Evolutionary conservation across 2,329 filamentous ascomycete species (phyloP), one percentile per base, ranked within the genome.

Genomic region (Colletotrichum filicis): DNA sequence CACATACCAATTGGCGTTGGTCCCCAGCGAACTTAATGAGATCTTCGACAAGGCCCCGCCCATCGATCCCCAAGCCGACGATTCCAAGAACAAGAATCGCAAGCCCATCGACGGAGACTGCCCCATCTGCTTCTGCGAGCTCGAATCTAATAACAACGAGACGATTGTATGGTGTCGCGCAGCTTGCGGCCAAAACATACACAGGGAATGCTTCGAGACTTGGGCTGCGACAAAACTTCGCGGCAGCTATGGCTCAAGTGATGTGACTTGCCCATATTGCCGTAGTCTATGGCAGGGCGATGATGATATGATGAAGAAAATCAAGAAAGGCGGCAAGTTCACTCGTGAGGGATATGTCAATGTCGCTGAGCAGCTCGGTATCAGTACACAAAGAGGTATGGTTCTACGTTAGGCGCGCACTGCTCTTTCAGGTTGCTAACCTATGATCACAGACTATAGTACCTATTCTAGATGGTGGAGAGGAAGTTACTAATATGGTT

Each of bases 1-100:
- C 4, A 85, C 89, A 8, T 93, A 92, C 76, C 91, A 93, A 78
- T 84, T 90, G 6, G 91, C 90, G 0, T 86, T 93, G 30, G 82
- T 91, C 8, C 84, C 85, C 58, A 84, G 83, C 2, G 92, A 93
- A 79, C 84, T 93, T n/a, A 82, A 82, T 30, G 84, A 89, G 32
- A 88, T 93, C 75, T 90, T 93, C 76, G 82, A 79, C 24, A 79
- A 82, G 1, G 89, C 90, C 0, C 88, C 90, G 4, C 83, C 87
- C 2, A 85, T 87, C n/a, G 84, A 84, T 0, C 77, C 78, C 1
- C 80, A 78, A 5, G 79, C 79, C 35, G 77, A 76, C 2, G 74
- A 72, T 5, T 77, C 83, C 52, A 82, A 82, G 75, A 78, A 84
- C 63, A 83, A 82, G 76, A 83, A 82, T 49, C 85, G 87, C 37